Evolutionary conservation across 2,329 filamentous ascomycete species (phyloP).

Genomic region (Cladophialophora exuberans): DNA sequence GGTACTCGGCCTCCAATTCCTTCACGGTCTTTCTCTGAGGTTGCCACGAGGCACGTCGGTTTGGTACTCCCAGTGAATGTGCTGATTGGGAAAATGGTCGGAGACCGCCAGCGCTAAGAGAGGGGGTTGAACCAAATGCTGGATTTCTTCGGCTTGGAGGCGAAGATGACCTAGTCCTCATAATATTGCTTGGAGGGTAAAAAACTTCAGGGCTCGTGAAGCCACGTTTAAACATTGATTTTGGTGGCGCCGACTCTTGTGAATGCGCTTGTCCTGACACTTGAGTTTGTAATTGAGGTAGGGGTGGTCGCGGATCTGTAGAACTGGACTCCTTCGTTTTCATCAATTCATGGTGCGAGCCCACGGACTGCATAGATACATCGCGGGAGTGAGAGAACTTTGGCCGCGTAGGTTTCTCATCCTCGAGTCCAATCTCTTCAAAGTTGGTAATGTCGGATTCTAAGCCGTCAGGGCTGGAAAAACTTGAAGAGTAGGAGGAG

Average conservation of each 20-base stretch:
- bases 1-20: constrained; percentile 54
- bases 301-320: constrained; percentile 13
- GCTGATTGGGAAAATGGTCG: constrained; percentile 27
- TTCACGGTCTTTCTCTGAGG: constrained; percentile 50
- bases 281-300: constrained; percentile 26
- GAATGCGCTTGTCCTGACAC: constrained; percentile 2
- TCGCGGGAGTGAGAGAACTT: constrained; percentile 23
- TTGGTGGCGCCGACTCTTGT: constrained; percentile 17
- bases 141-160: constrained; percentile 22
- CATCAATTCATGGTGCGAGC: constrained; percentile 36
- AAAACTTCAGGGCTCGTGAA: constrained; percentile 25
- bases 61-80: constrained; percentile 23
- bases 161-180: constrained; percentile 28
- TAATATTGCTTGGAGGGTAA: constrained; percentile 11
- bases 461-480: constrained; percentile 62
- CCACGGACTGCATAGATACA: constrained; percentile 30
- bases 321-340: constrained; percentile 11
- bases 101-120: constrained; percentile 22
- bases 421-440: constrained; percentile 88
- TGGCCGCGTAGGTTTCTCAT: constrained; percentile 55
- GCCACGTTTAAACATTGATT: constrained; percentile 14
- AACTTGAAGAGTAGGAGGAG: constrained; percentile 80
- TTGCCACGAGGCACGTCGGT: constrained; percentile 46
- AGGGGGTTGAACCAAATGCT: constrained; percentile 16
- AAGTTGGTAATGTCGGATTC: constrained; percentile 79